Evolutionary conservation across 2,329 filamentous ascomycete genomes (phyloP).

Genomic region (Curvularia spicifera): DNA sequence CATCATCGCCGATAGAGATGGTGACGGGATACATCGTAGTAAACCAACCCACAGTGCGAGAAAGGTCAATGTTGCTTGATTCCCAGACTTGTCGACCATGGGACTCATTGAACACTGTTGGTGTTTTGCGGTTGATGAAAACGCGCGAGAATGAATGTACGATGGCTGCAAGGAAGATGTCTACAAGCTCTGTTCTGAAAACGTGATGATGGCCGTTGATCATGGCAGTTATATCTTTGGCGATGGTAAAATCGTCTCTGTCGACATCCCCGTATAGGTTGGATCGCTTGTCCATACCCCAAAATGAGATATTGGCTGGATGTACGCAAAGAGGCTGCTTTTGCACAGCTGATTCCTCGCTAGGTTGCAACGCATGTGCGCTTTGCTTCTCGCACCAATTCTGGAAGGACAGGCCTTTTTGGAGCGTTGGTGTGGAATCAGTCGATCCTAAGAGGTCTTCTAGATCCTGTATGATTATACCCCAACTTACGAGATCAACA

Average conservation of each 20-base stretch:
- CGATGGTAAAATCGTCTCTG: constrained; percentile 35
- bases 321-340: constrained; percentile 21
- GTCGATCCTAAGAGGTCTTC: constrained; percentile 37
- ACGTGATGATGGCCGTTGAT: constrained; percentile 47
- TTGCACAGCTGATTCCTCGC: constrained; percentile 17
- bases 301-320: constrained; percentile 36
- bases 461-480: constrained; percentile 41
- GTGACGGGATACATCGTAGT: constrained; percentile 62
- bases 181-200: constrained; percentile 60
- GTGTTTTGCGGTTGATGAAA: constrained; percentile 60
- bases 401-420: constrained; percentile 40
- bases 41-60: constrained; percentile 67
- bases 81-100: constrained; percentile 52
- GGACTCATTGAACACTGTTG: constrained; percentile 56
- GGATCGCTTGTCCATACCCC: constrained; percentile 37
- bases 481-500: constrained; percentile 45
- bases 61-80: constrained; percentile 57
- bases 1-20: constrained; percentile 52
- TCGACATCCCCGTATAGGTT: constrained; percentile 44
- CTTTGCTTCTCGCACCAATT: constrained; percentile 38
- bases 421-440: constrained; percentile 13
- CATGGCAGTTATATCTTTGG: constrained; percentile 26
- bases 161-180: constrained; percentile 62
- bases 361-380: constrained; percentile 21
- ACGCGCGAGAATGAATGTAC: constrained; percentile 63